Base-by-base conservation (phyloP, 306 rosid genomes). In the Carpinus viminea region DNA sequence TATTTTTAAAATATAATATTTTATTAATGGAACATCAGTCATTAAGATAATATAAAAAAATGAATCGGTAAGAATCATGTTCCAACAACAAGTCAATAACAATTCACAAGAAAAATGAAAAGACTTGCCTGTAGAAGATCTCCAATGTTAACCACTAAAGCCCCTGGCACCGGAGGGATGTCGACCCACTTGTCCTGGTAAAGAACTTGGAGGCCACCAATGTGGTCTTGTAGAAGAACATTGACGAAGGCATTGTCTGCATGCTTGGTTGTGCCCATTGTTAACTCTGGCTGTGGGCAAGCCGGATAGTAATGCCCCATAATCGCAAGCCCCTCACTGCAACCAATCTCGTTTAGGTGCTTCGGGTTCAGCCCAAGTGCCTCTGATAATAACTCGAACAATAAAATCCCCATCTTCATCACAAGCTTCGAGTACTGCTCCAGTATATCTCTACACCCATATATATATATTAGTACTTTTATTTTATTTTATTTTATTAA, bases 151-250 rank as follows among this genome's bases (percentile, higher is more conserved):
- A 70, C 55, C 8, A 70, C 57, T 0, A 70, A 24, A 21, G 74
- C 74, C 4, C 59, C 74, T 1, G 24, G 41, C 18, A 48, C 8
- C 2, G 74, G 74, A 6, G 57, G 13, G 5, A 70, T 8, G 18
- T 70, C 45, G 2, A 70, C 7, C 74, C 74, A 70, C 41, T 26
- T 26, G 43, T 24, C 43, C 46, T 50, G 17, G 15, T 46, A 17
- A 0, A 79, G 21, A 65, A 73, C 53, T 75, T 84, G 87, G 26
- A 84, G 84, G 8, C 81, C 84, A 1, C 84, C 87, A 17, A 76
- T 45, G 46, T 79, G 78, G 28, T 83, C 84, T 76, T 83, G 81
- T 8, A 75, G 62, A 36, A 83, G 84, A 50, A 83, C 34, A 31
- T 31, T 31, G 59, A 83, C 1, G 60, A 79, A 79, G 66, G 24